These are phyloP conservation scores for Coix lacrymajobi DNA, from an alignment of 176 grass and related monocot species.

Conservation along the genomic window DNA sequence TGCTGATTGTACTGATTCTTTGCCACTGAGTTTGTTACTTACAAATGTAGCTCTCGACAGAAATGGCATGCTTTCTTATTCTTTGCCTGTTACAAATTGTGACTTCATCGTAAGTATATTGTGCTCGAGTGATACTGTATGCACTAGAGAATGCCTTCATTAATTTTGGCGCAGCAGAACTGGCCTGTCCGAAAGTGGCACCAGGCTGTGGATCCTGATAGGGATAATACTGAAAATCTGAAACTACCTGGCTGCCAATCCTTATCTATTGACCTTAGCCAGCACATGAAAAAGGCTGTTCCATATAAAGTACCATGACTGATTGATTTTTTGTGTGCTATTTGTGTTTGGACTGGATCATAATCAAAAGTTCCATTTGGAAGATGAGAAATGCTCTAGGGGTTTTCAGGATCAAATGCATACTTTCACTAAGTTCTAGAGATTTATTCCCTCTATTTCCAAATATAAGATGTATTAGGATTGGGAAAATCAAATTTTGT, in stretches of 20 bases:
- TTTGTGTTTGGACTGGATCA: neutral
- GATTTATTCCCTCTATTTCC: neutral
- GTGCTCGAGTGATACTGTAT: neutral
- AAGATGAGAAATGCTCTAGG: neutral
- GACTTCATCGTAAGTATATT: neutral
- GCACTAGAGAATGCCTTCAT: neutral
- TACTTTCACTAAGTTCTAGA: neutral
- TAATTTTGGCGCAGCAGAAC: neutral
- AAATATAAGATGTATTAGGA: neutral
- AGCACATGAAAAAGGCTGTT: neutral
- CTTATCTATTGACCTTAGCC: neutral
- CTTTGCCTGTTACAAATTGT: neutral
- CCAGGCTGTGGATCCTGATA: neutral
- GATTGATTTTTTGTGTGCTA: neutral
- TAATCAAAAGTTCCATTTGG: neutral
- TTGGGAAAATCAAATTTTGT: too few relatives aligned
- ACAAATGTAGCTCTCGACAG: neutral
- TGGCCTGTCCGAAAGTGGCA: neutral
- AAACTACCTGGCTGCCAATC: neutral
- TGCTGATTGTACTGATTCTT: constrained; percentile 34
- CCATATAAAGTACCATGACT: neutral
- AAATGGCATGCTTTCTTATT: neutral
- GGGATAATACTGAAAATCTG: neutral
- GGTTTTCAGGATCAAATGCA: neutral
- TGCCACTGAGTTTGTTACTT: neutral